These are phyloP conservation scores for Cladosporium sphaerospermum DNA, from an alignment of 2,329 filamentous ascomycete genomes.

Conservation along the genomic window DNA sequence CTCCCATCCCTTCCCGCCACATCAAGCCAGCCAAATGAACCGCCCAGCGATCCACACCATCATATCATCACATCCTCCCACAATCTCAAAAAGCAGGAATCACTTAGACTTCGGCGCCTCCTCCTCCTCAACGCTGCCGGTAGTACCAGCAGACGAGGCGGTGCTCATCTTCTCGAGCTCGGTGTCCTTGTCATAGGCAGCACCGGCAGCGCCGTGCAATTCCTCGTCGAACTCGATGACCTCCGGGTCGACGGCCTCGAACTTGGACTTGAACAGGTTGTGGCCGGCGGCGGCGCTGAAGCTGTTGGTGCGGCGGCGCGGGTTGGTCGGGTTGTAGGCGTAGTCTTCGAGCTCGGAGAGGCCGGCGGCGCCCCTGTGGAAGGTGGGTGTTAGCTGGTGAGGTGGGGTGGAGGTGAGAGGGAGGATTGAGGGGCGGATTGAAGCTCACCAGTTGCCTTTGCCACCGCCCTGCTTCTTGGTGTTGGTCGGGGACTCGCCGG, in stretches of 20 bases:
- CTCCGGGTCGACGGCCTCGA: constrained; percentile 82
- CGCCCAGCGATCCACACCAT: neutral
- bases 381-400: constrained; percentile 12
- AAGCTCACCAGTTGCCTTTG: constrained; percentile 82
- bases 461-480: constrained; percentile 94
- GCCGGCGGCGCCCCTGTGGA: constrained; percentile 68
- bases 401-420: constrained; percentile 3
- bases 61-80: neutral
- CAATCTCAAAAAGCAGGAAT: neutral
- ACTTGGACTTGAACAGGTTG: constrained; percentile 90
- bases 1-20: neutral
- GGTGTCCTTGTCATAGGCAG: constrained; percentile 32
- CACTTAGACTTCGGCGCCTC: constrained; percentile 32
- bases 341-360: constrained; percentile 75
- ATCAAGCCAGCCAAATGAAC: neutral
- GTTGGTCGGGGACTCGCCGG: constrained; percentile 80
- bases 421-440: neutral
- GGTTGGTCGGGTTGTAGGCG: constrained; percentile 74
- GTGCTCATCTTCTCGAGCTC: constrained; percentile 45
- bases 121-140: constrained; percentile 55
- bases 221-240: constrained; percentile 74
- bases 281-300: constrained; percentile 65
- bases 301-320: constrained; percentile 88
- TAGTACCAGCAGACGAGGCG: constrained; percentile 43
- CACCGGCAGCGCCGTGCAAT: constrained; percentile 62